These are phyloP conservation scores for Kodamaea kaohsiungensis DNA, from an alignment of 805 yeast genomes.

Conservation along the genomic window DNA sequence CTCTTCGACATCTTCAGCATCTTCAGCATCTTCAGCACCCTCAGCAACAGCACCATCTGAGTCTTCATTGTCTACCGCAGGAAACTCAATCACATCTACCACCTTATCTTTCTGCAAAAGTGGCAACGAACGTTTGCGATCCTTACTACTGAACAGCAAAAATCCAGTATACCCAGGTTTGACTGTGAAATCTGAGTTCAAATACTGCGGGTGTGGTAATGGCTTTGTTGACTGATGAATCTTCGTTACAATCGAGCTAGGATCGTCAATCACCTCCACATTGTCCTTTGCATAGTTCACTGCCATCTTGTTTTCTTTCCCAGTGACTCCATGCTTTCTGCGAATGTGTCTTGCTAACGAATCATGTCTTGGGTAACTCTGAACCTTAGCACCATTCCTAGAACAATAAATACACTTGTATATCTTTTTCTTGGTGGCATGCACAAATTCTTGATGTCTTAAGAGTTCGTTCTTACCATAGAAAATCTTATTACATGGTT, in stretches of 20 bases:
- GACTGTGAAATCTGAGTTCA: slow-evolving; percentile 31
- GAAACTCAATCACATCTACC: slow-evolving; percentile 13
- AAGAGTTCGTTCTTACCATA: slow-evolving; percentile 46
- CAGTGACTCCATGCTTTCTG: slow-evolving; percentile 45
- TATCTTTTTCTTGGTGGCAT: slow-evolving; percentile 44
- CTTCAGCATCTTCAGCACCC: not conserved
- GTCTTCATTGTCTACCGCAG: slow-evolving; percentile 8
- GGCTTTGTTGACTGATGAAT: slow-evolving; percentile 20
- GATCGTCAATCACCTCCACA: slow-evolving; percentile 40
- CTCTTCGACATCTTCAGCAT: not conserved
- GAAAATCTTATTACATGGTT: slow-evolving; percentile 40
- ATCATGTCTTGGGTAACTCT: slow-evolving; percentile 46
- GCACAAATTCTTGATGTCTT: slow-evolving; percentile 48
- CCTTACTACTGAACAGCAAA: slow-evolving; percentile 24
- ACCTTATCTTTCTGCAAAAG: slow-evolving; percentile 7
- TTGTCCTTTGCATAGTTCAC: slow-evolving; percentile 45
- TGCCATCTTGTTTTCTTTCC: slow-evolving; percentile 45
- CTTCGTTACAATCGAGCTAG: slow-evolving; percentile 12
- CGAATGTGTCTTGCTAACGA: slow-evolving; percentile 45
- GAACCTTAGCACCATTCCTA: slow-evolving; percentile 33
- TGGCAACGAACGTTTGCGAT: slow-evolving; percentile 1
- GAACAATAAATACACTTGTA: slow-evolving; percentile 44
- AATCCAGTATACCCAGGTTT: slow-evolving; percentile 33
- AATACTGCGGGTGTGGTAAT: slow-evolving; percentile 31
- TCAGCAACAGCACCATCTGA: not conserved